Conservation (phyloP, 305 asterid species). For the Petunia hybrid region DNA sequence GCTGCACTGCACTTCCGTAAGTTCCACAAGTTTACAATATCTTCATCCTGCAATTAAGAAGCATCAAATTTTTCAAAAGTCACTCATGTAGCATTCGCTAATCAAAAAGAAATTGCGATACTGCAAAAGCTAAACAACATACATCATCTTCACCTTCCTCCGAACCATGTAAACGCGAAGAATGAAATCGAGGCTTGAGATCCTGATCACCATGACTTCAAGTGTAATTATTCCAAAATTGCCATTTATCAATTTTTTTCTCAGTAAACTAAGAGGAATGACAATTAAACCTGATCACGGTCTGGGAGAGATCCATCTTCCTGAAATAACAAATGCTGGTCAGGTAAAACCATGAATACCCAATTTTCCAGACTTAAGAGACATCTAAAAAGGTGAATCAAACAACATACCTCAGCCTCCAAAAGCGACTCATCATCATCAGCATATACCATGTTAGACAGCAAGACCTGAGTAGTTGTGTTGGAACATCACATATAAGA, state of each 20-base stretch:
- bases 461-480: constrained; percentile 59
- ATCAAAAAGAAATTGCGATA: constrained; percentile 25
- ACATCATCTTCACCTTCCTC: constrained; percentile 95
- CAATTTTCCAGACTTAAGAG: constrained; percentile 17
- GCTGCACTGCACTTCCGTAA: constrained; percentile 99
- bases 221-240: constrained; percentile 10
- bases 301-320: constrained; percentile 99
- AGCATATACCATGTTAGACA: constrained; percentile 92
- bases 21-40: constrained; percentile 86
- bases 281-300: constrained; percentile 84
- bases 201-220: constrained; percentile 56
- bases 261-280: constrained; percentile 28
- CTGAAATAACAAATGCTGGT: constrained; percentile 51
- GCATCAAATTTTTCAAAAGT: background rate
- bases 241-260: too few species aligned
- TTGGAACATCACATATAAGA: constrained; percentile 29
- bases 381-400: constrained; percentile 31
- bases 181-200: constrained; percentile 96
- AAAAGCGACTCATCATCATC: constrained; percentile 93
- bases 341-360: constrained; percentile 33
- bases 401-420: constrained; percentile 86
- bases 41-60: constrained; percentile 78
- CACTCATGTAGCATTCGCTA: too few species aligned
- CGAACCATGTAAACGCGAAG: constrained; percentile 96
- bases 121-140: constrained; percentile 29